Conservation (phyloP, 164 flowering plant genomes). For the Stephania japonica region DNA sequence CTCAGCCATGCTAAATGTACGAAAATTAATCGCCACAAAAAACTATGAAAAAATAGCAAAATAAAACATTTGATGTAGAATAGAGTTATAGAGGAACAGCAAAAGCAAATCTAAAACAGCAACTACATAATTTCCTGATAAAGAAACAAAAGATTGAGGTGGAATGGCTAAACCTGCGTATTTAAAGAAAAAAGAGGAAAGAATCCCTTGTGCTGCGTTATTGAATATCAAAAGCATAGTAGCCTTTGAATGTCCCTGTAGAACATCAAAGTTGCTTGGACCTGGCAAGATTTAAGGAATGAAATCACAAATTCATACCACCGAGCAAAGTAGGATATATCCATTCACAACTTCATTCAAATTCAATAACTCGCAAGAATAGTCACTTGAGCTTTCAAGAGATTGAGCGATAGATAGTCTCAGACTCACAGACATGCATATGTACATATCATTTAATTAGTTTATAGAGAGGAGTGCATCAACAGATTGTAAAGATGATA, state of each 20-base stretch:
- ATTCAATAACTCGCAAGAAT: neutral
- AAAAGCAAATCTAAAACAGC: neutral
- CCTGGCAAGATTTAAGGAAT: constrained; percentile 39
- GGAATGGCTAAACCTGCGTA: constrained; percentile 74
- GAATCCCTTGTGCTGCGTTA: constrained; percentile 97
- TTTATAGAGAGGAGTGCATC: too few relatives aligned
- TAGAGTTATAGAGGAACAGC: neutral
- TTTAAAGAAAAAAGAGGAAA: constrained; percentile 97
- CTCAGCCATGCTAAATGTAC: neutral
- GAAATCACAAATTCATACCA: neutral
- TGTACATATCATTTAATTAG: too few relatives aligned
- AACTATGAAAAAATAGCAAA: neutral
- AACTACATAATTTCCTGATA: neutral
- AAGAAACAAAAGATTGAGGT: neutral
- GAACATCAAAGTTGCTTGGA: constrained; percentile 78
- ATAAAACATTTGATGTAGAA: neutral
- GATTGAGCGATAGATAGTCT: too few relatives aligned
- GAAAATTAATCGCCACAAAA: neutral
- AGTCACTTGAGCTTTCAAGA: too few relatives aligned
- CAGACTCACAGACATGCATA: too few relatives aligned
- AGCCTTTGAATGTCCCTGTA: constrained; percentile 91
- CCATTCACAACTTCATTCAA: neutral
- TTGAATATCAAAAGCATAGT: constrained; percentile 83
- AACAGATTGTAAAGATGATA: too few relatives aligned
- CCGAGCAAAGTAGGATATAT: neutral